Base-by-base conservation (phyloP, 2,329 filamentous ascomycete genomes). In the Diaporthe longicolla region DNA sequence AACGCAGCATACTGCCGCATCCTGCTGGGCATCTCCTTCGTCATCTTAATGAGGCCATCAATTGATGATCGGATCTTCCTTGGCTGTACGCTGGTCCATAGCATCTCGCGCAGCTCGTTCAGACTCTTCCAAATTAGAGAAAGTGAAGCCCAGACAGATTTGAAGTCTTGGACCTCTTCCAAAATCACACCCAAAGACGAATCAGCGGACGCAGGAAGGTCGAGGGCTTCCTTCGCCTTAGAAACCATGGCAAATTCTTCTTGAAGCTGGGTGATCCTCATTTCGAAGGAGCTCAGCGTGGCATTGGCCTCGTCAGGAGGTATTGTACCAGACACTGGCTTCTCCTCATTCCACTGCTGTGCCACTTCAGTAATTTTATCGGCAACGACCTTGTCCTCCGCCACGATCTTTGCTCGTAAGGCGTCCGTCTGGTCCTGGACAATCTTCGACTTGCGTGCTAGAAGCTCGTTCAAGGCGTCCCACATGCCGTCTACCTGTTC, bases 1-100 rank as follows among this genome's bases (percentile, higher is more conserved):
- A 99, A 99, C n/a, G 97, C 97, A 78, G 97, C 96, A 83, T 99
- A 99, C 81, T 99, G 97, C 75, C 97, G 93, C 96, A 99, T 98
- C 74, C 97, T 93, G 83, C 95, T 98, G 0, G 97, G 97, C 97
- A 99, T 98, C 76, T 98, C 96, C 85, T 98, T 98, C 48, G 95
- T 98, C 90, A 97, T 97, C 87, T 98, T 98, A 82, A 98, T 94
- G 70, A 98, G 89, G 63, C 93, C 93, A 80, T 99, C 96, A 68
- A 99, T 92, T 76, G 94, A 94, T 78, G 94, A 91, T 50, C 97
- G 92, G 74, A 99, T 91, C 85, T 98, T 99, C 76, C 97, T 91
- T 11, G 97, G 96, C 81, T 98, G 95, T 1, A 99, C 94, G 80
- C 94, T 98, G 73, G 93, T 97, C 97, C 97, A 99, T 1, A 97